phyloP scores from a whole-genome alignment of 2,329 filamentous ascomycete species.

The Epichloe gansuensis region DNA sequence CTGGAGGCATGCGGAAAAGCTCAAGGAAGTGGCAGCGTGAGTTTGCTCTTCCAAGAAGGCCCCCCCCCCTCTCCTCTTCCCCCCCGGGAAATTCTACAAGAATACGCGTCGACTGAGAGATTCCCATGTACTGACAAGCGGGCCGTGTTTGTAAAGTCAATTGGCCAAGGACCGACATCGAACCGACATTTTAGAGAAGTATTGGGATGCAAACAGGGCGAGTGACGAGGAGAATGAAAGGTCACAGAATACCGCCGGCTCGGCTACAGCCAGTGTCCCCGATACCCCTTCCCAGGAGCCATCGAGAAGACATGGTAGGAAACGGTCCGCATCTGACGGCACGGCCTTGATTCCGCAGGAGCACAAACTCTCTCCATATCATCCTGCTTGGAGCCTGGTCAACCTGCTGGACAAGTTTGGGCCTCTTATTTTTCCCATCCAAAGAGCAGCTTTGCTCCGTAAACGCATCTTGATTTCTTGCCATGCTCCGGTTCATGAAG shows the following conservation, averaged over 20 bases:
- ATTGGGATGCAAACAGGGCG: conserved; percentile 53
- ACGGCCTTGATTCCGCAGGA: conserved; percentile 43
- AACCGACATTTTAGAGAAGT: conserved; percentile 55
- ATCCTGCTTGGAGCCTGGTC: conserved; percentile 76
- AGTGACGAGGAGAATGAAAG: conserved; percentile 15
- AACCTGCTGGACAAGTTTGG: conserved; percentile 72
- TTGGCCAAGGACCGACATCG: conserved; percentile 54
- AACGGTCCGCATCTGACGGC: conserved; percentile 49
- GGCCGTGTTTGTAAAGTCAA: conserved; percentile 23
- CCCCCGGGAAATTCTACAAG: too few relatives aligned
- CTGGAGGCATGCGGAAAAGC: conserved; percentile 70
- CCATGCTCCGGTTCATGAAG: conserved; percentile 70
- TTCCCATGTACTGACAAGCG: neutral
- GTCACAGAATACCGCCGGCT: conserved; percentile 7
- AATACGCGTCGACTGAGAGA: too few relatives aligned
- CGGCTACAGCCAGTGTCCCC: conserved; percentile 25
- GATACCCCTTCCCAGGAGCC: conserved; percentile 17
- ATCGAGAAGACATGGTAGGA: conserved; percentile 37
- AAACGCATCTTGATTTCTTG: conserved; percentile 82
- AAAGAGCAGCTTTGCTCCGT: conserved; percentile 72
- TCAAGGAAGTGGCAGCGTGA: conserved; percentile 64
- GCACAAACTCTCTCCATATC: conserved; percentile 59
- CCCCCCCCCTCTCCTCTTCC: too few relatives aligned
- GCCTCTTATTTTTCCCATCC: conserved; percentile 81
- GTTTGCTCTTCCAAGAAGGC: conserved; percentile 10